These are phyloP conservation scores for Phytopythium kandeliae DNA, from an alignment of 352 stramenopile genomes.

Conservation along the genomic window DNA sequence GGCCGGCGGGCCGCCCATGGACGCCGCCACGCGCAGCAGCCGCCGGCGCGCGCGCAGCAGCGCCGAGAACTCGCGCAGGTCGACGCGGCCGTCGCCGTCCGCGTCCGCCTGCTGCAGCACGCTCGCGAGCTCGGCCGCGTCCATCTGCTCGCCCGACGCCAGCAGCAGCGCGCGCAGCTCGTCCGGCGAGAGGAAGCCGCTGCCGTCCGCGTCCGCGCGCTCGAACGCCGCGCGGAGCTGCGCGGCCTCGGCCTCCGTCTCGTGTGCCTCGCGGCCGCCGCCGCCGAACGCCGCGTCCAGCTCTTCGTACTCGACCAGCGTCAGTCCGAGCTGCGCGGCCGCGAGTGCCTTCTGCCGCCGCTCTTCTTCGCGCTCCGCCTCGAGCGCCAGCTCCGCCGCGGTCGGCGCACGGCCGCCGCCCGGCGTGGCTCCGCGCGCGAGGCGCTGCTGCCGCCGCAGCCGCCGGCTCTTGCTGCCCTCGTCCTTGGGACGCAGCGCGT, in stretches of 20 bases:
- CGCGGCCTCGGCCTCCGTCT: slow-evolving; percentile 16
- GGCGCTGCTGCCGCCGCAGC: slow-evolving; percentile 3
- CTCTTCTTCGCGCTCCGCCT: slow-evolving; percentile 51
- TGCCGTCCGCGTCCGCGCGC: slow-evolving; percentile 73
- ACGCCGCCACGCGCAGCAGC: slow-evolving; percentile 59
- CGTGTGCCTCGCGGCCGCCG: slow-evolving; percentile 2
- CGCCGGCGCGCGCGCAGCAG: slow-evolving; percentile 79
- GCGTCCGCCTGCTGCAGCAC: slow-evolving; percentile 65
- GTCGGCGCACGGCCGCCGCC: no score
- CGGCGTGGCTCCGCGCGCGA: no score
- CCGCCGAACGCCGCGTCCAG: slow-evolving; percentile 54
- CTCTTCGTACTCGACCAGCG: slow-evolving; percentile 61
- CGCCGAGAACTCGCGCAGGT: slow-evolving; percentile 74
- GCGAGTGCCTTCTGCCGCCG: slow-evolving; percentile 38
- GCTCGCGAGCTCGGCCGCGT: slow-evolving; percentile 59
- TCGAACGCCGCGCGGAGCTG: slow-evolving; percentile 61
- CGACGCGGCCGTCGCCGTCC: slow-evolving; percentile 68
- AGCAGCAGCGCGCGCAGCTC: slow-evolving; percentile 57
- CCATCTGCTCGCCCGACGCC: slow-evolving; percentile 65
- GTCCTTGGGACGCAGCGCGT: slow-evolving; percentile 37
- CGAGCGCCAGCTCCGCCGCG: slow-evolving; percentile 20
- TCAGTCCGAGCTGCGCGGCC: slow-evolving; percentile 56
- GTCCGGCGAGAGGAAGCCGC: slow-evolving; percentile 62
- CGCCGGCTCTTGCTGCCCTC: slow-evolving; percentile 8
- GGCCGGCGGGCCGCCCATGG: slow-evolving; percentile 59